phyloP scores from a whole-genome alignment of 1,284 basidiomycete genomes.

The Ceratobasidium papillatum region DNA sequence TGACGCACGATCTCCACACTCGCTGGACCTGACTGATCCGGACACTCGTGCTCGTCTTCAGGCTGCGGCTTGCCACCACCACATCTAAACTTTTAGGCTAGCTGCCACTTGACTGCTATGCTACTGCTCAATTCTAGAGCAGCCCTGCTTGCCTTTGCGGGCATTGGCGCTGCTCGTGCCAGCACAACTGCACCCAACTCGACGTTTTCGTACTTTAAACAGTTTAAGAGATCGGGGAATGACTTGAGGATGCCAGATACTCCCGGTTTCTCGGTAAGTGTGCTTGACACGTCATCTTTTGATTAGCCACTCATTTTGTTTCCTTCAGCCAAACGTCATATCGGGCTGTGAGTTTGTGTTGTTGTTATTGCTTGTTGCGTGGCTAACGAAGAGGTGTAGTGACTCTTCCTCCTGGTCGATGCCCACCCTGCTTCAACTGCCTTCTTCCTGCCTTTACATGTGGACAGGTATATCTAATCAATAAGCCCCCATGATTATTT shows the following conservation, averaged over 20 bases:
- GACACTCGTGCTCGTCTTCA: slow-evolving; percentile 7
- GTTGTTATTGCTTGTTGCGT: background rate
- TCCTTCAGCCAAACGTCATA: slow-evolving; percentile 24
- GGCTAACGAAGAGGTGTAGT: slow-evolving; percentile 10
- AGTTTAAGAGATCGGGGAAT: background rate
- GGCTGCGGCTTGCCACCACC: slow-evolving; percentile 23
- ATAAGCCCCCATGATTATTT: background rate
- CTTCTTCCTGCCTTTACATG: slow-evolving; percentile 83
- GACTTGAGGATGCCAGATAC: background rate
- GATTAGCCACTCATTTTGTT: background rate
- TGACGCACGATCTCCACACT: slow-evolving; percentile 25
- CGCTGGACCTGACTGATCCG: slow-evolving; percentile 8
- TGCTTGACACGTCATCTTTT: background rate
- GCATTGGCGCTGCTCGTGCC: slow-evolving; percentile 17
- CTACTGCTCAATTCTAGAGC: slow-evolving; percentile 11
- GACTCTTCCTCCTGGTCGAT: slow-evolving; percentile 32
- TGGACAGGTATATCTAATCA: slow-evolving; percentile 61
- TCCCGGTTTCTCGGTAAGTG: slow-evolving; percentile 27
- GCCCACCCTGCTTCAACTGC: slow-evolving; percentile 79
- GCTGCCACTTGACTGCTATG: background rate
- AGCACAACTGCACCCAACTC: slow-evolving; percentile 11
- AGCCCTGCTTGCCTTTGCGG: slow-evolving; percentile 28
- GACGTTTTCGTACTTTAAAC: slow-evolving; percentile 18
- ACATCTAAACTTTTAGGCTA: background rate
- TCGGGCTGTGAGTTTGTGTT: slow-evolving; percentile 12